Base-by-base conservation (phyloP, 768 basidiomycete species). In the Terana coerulea region DNA sequence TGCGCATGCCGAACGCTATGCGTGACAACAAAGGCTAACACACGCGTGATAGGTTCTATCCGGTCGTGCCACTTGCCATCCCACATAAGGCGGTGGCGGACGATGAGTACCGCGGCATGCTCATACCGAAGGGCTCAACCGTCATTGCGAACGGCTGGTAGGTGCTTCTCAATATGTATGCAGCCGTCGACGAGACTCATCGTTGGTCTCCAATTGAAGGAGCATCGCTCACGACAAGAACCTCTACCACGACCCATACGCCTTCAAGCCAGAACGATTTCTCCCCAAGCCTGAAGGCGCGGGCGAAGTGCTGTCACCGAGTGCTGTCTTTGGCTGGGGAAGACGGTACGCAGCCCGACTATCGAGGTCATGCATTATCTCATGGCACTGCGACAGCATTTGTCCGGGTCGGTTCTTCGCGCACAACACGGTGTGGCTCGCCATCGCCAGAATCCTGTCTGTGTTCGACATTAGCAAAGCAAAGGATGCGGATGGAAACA, bases 91-190 rank as follows among this genome's bases (percentile, higher is more conserved):
- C 63, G 37, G 67, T 60, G 11, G 59, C 60, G 28, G 64, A 69
- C 31, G 64, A 67, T 43, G 60, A 61, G 26, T 67, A 68, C 43
- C 33, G 53, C 5, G 67, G 66, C 0, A 64, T 60, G 45, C 31
- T 45, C 26, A 67, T 69, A 4, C 66, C 66, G 1, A 61, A 61
- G 37, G 64, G 62, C 14, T 52, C 68, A 3, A 47, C 43, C 3
- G 33, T 55, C 1, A 59, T 75, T 24, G 48, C 72, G 26, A 75
- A 76, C 55, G 66, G 67, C 62, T 73, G 70, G 52, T 71, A 67
- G 0, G 68, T 71, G 71, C 35, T 14, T 24, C 12, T 46, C 17
- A 26, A n/a, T 30, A 19, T 17, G 44, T 31, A 7, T n/a, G n/a
- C n/a, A n/a, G n/a, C n/a, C n/a, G 29, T 46, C 12, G 19, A 33